These are phyloP conservation scores for Boechera divaricarpa DNA, from an alignment of 345 rosid species.

Conservation along the genomic window DNA sequence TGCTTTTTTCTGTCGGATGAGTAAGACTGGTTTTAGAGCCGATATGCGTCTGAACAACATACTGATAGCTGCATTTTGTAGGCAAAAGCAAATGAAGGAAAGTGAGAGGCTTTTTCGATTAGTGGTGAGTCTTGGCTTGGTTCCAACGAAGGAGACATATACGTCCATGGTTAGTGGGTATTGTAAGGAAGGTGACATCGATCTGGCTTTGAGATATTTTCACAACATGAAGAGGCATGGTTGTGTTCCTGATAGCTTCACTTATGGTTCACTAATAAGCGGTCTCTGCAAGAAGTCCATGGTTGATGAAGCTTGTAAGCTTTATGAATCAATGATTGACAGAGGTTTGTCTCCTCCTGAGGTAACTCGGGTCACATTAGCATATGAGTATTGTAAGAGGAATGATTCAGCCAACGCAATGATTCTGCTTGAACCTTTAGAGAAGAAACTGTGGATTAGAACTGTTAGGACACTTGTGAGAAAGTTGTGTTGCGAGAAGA, in stretches of 20 bases:
- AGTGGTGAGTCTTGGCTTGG: constrained; percentile 58
- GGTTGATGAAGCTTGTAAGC: constrained; percentile 69
- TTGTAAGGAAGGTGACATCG: constrained; percentile 61
- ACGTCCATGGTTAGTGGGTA: constrained; percentile 85
- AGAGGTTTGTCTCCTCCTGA: constrained; percentile 75
- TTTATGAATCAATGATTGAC: constrained; percentile 78
- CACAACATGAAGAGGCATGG: constrained; percentile 64
- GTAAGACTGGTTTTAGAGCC: constrained; percentile 62
- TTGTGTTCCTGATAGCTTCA: constrained; percentile 69
- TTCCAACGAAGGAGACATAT: constrained; percentile 88
- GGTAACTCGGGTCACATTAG: constrained; percentile 81
- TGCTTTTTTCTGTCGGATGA: constrained; percentile 65
- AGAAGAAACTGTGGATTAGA: constrained; percentile 77
- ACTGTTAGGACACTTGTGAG: constrained; percentile 77
- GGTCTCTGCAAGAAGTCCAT: constrained; percentile 84
- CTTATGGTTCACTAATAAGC: constrained; percentile 83
- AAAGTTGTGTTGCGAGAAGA: constrained; percentile 85
- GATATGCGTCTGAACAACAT: constrained; percentile 72
- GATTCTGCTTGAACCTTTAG: constrained; percentile 75
- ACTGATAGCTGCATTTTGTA: constrained; percentile 71
- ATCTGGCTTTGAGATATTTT: constrained; percentile 58
- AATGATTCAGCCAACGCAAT: constrained; percentile 83
- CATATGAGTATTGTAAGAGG: constrained; percentile 80
- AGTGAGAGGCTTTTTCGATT: constrained; percentile 65
- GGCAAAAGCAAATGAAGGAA: constrained; percentile 68